Base-by-base conservation (phyloP, 1,139 yeast species). In the Candida albicans region DNA sequence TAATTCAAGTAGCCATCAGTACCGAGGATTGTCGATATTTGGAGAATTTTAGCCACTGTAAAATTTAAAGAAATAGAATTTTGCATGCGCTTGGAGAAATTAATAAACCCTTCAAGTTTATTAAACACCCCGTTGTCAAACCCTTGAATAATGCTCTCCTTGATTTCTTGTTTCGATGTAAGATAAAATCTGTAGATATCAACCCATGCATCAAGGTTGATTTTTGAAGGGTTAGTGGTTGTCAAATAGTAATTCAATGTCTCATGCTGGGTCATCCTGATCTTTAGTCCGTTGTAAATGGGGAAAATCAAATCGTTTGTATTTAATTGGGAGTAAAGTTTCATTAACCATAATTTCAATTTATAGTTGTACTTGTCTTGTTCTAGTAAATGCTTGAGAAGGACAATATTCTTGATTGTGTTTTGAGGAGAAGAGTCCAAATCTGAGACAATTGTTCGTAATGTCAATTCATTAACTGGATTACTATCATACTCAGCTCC, bases 231-330 rank as follows among this genome's bases (percentile, higher is more conserved):
- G 0, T 81, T 57, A 40, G 88, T 69, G 0, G 81, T 71, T 7
- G 72, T 58, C 11, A 87, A 58, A 47, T 75, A 70, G 50, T 85
- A 83, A 12, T 83, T 76, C 43, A 90, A 63, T 0, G 93, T 81
- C 57, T 93, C 98, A 49, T 78, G 73, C 62, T 93, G 99, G 10
- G 90, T 65, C 68, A 84, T 84, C 56, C 86, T 87, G 49, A 90
- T 78, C 37, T 81, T 79, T 42, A 93, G 65, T 0, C 69, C 55
- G 7, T 77, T 67, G 57, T 75, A 83, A 43, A 82, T 79, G 9
- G 65, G 66, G 12, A 65, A 54, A 3, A 93, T 82, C 38, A 68
- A 61, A 2, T 75, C 61, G 31, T 71, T 71, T 9, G 82, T 70
- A 37, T 90, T 89, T 9, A 89, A 58, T 32, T 75, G 65, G 12